A percentile compares a stretch with the other conserved stretches of the same genome.
Evolutionary conservation across 2,329 filamentous ascomycete species (phyloP).

Genomic region (Aspergillaceae sp.): DNA sequence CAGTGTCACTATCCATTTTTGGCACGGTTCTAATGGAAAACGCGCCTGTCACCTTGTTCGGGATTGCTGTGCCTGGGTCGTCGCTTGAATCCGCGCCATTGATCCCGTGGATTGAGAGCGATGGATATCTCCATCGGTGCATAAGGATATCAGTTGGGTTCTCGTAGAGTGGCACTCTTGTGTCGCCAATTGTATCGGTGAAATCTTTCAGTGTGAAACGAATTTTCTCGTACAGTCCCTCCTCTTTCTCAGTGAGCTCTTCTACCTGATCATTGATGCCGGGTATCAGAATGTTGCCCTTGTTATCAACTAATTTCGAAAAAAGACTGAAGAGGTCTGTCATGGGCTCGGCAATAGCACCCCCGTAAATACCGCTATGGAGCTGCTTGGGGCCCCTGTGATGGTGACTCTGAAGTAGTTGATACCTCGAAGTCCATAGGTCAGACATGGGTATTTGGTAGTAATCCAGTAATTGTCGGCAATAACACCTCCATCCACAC

Average conservation of each 20-base stretch:
- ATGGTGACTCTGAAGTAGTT: constrained; percentile 84
- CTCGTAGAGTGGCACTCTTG: constrained; percentile 1
- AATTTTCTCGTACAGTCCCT: constrained; percentile 67
- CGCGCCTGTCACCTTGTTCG: not conserved
- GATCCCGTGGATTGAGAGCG: constrained; percentile 4
- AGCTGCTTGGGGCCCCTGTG: constrained; percentile 70
- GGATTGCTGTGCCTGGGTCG: not conserved
- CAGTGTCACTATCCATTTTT: constrained; percentile 1
- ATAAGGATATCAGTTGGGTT: constrained; percentile 1
- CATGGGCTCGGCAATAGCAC: constrained; percentile 85
- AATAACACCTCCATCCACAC: constrained; percentile 84
- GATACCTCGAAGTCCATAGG: constrained; percentile 80
- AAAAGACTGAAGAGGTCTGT: constrained; percentile 72
- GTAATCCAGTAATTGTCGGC: constrained; percentile 94
- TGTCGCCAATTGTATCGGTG: not conserved
- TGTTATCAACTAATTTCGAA: constrained; percentile 64
- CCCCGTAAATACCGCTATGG: constrained; percentile 82
- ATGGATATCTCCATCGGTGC: constrained; percentile 5
- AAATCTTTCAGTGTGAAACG: constrained; percentile 64
- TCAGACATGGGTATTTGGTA: constrained; percentile 83
- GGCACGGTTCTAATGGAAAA: constrained; percentile 5
- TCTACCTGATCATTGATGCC: constrained; percentile 78
- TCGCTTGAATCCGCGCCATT: constrained; percentile 1
- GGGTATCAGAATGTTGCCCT: constrained; percentile 75
- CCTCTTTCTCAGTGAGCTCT: constrained; percentile 66